Percentiles rank a stretch among this genome's conserved stretches.
phyloP scores from a whole-genome alignment of 75 land plant species.

The Gnetum montanum region DNA sequence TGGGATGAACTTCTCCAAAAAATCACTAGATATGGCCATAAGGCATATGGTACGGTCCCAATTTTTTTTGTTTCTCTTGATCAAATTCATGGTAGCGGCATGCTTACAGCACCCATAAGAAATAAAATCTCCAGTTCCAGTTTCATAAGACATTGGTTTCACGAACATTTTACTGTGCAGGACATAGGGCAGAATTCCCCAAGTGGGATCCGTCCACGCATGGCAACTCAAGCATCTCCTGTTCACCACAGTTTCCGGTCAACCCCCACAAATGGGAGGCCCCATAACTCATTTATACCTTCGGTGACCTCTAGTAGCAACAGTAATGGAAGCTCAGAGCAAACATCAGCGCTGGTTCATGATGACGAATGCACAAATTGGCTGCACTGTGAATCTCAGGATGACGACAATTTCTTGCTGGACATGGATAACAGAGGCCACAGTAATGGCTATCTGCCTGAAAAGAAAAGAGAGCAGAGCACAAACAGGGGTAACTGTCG shows the following conservation, averaged over 20 bases:
- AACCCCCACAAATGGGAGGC: slow-evolving; percentile 20
- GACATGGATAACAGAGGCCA: neutral
- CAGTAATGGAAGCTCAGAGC: slow-evolving; percentile 70
- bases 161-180: slow-evolving; percentile 15
- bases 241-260: slow-evolving; percentile 52
- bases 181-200: slow-evolving; percentile 44
- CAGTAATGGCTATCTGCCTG: neutral
- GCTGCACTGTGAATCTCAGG: no score
- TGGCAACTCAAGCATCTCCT: slow-evolving; percentile 50
- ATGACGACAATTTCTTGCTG: slow-evolving; percentile 18
- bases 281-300: slow-evolving; percentile 42
- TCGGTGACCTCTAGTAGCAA: slow-evolving; percentile 64
- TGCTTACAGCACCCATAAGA: neutral
- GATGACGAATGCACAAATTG: neutral
- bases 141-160: neutral
- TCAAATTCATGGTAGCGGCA: neutral
- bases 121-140: neutral
- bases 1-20: slow-evolving; percentile 64
- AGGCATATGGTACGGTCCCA: slow-evolving; percentile 62
- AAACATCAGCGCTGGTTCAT: slow-evolving; percentile 23
- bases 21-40: slow-evolving; percentile 75
- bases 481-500: neutral
- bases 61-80: neutral
- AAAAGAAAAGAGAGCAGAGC: neutral
- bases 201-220: slow-evolving; percentile 35